Conservation (phyloP, 768 basidiomycete genomes). For the Leucosporidium scottii region DNA sequence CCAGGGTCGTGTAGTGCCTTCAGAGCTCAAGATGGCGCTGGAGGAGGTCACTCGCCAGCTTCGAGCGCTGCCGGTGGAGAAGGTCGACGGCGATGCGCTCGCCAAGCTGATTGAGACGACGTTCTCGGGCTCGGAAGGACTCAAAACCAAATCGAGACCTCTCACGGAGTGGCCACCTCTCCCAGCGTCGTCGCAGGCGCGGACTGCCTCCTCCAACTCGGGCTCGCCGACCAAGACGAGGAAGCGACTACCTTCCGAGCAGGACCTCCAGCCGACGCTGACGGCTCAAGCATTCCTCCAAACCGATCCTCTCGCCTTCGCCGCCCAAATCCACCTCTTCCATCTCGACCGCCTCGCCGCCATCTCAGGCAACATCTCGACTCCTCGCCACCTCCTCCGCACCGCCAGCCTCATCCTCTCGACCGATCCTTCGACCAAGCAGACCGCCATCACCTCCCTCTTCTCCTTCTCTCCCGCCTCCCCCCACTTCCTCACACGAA, state of each 20-base stretch:
- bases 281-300: slow-evolving; percentile 48
- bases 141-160: neutral
- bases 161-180: neutral
- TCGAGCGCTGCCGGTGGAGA: neutral
- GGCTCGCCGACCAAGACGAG: slow-evolving; percentile 2
- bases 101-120: neutral
- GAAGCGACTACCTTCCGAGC: neutral
- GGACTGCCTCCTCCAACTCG: neutral
- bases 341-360: slow-evolving; percentile 44
- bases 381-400: neutral
- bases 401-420: neutral
- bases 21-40: neutral
- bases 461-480: slow-evolving; percentile 5
- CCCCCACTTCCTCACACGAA: slow-evolving; percentile 20
- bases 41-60: neutral
- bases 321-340: slow-evolving; percentile 58
- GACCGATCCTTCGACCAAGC: neutral
- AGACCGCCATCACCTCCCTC: neutral
- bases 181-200: neutral
- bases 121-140: neutral
- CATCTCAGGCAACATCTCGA: neutral
- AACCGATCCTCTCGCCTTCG: slow-evolving; percentile 58
- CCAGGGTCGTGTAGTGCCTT: neutral
- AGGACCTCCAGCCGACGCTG: neutral
- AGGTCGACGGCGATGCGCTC: neutral